Evolutionary conservation across 768 basidiomycete species (phyloP), one percentile per base, ranked within the genome.

Genomic region (Suillus hirtellus): DNA sequence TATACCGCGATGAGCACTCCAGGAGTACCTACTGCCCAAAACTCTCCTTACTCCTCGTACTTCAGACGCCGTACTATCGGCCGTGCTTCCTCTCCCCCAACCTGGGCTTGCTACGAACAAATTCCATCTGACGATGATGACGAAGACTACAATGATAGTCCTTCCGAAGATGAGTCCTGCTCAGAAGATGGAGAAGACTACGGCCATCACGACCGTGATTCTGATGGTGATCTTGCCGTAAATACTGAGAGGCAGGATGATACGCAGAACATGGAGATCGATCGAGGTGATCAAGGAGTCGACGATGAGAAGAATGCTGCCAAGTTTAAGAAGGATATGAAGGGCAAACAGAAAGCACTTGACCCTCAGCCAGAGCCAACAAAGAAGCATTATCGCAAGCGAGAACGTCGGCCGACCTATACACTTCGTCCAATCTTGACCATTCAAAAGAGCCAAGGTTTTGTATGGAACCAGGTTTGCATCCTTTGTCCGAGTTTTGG

Each of bases 71-170:
- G 90, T 67, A 84, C 85, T 47, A 86, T 92, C 67, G 91, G 92
- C 27, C 84, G 91, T 60, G 91, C 92, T 44, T 86, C 91, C 19
- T 92, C 90, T 3, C 92, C 92, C 2, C 90, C 92, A 31, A 92
- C 90, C 0, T 93, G 91, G 91, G 90, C 90, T 12, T 93, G 90
- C 82, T 93, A 93, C 76, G 92, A 93, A 82, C 90, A 93, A 83
- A 93, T 93, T 74, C 88, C 87, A 65, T 86, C 80, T 76, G 85
- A 84, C 72, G 81, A 86, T 71, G 84, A 85, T 71, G 83, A 83
- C 69, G 80, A 70, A 7, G 82, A 84, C 67, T 86, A 84, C 71
- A 86, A 84, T 59, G 84, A 86, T 65, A 84, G 80, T 63, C 81
- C 75, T 66, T 85, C 84, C 2, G 84, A 80, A 14, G 74, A 85